A percentile compares a stretch with the other conserved stretches of the same genome.
Conservation (phyloP, 2,329 filamentous ascomycete species). For the Diaporthe vexans region DNA sequence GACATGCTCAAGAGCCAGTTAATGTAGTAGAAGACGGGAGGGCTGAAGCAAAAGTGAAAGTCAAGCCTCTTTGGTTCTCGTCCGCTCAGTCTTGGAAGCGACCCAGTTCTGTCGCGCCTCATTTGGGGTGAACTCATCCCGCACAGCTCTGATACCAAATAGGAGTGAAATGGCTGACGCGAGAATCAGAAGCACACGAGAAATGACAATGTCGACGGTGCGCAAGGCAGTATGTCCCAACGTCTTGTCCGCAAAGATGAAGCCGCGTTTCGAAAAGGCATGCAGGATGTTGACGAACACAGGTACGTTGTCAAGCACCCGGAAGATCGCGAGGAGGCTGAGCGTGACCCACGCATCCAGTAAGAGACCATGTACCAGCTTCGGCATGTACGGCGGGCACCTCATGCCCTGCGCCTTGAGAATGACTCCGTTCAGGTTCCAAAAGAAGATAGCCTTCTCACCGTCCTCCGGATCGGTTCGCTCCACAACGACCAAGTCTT, state of each 20-base stretch:
- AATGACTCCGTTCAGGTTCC: slow-evolving; percentile 61
- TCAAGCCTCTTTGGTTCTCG: slow-evolving; percentile 18
- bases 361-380: slow-evolving; percentile 41
- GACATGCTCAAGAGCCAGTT: not conserved
- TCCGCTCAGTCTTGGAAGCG: not conserved
- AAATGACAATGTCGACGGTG: slow-evolving; percentile 29
- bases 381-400: slow-evolving; percentile 41
- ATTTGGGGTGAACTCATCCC: slow-evolving; percentile 38
- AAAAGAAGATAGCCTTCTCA: slow-evolving; percentile 63
- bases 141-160: slow-evolving; percentile 36
- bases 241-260: slow-evolving; percentile 44
- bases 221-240: slow-evolving; percentile 29
- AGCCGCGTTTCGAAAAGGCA: slow-evolving; percentile 44
- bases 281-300: slow-evolving; percentile 48
- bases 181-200: slow-evolving; percentile 27
- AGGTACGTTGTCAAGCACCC: slow-evolving; percentile 49
- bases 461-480: slow-evolving; percentile 61
- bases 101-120: slow-evolving; percentile 14
- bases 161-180: slow-evolving; percentile 30
- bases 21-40: not conserved
- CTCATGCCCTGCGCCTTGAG: slow-evolving; percentile 45
- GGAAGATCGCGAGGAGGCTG: slow-evolving; percentile 50
- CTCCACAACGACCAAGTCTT: slow-evolving; percentile 59
- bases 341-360: slow-evolving; percentile 49
- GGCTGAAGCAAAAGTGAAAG: not conserved